Evolutionary conservation across 169 alveolate genomes (phyloP), one percentile per base, ranked within the genome.

Genomic region (Cryptosporidium viatorum): DNA sequence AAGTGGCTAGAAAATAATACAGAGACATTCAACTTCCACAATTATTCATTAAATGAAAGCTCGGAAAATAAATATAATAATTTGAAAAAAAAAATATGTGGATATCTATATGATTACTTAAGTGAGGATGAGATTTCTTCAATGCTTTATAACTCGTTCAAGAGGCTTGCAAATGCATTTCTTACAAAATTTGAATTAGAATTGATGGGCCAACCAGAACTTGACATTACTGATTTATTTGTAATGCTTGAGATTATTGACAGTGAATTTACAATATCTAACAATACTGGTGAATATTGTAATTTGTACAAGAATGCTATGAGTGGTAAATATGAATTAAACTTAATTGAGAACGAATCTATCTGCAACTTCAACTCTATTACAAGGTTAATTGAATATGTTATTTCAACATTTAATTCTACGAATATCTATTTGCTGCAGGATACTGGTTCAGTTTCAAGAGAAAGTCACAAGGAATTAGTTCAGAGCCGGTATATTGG

Each of bases 181-280:
- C 2, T 26, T 8, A 41, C 62, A 8, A 55, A 14, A 2, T 39
- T 26, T 55, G 69, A 29, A 71, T 21, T 21, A 8, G 51, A 73
- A 33, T 12, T 31, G 12, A 50, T 12, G 2, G 29, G 5, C 31
- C 39, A 55, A 21, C 26, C 59, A 3, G n/a, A 43, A 10, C 86
- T 73, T 37, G 86, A 73, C 10, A 73, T 58, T 58, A 31, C 71
- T 33, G 86, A 73, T 52, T 59, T 73, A 23, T 73, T 73, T 59
- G 43, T 73, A 10, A 55, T 73, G 23, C 55, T 73, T 33, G 86
- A 73, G 39, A 73, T 73, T n/a, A 21, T 73, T 10, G 86, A 73
- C 48, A 62, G 43, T 33, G 86, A 73, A 55, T 29, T 73, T 29
- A 3, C 21, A n/a, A 31, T 73, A 31, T 37, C 86, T 16, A 37